These are phyloP conservation scores for Termitomyces sp. DNA, from an alignment of 768 basidiomycete genomes.

Conservation along the genomic window DNA sequence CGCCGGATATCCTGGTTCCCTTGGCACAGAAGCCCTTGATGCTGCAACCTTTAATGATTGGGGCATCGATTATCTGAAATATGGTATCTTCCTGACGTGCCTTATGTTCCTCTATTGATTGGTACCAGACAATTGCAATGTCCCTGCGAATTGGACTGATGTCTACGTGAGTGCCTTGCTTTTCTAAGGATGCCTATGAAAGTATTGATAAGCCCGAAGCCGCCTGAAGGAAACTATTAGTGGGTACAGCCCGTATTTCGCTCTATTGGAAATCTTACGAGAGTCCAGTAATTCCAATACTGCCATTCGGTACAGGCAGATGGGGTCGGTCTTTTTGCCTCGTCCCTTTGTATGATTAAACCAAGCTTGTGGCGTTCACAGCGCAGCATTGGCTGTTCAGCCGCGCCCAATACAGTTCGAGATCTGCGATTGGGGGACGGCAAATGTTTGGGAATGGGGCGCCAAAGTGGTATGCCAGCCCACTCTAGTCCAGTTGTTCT, in stretches of 20 bases:
- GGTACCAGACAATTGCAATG: slow-evolving; percentile 48
- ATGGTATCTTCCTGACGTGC: slow-evolving; percentile 25
- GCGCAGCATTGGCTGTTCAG: slow-evolving; percentile 41
- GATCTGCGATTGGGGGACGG: slow-evolving; percentile 54
- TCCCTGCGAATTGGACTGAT: slow-evolving; percentile 51
- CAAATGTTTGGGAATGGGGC: slow-evolving; percentile 58
- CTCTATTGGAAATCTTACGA: not conserved
- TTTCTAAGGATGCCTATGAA: not conserved
- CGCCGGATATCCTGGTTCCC: slow-evolving; percentile 52
- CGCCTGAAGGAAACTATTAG: slow-evolving; percentile 44
- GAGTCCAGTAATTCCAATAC: slow-evolving; percentile 47
- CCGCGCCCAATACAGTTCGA: slow-evolving; percentile 44
- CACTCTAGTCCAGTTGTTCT: not conserved
- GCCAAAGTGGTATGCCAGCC: slow-evolving; percentile 38
- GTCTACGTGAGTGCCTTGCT: slow-evolving; percentile 23
- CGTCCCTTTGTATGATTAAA: not conserved
- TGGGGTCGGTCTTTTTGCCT: slow-evolving; percentile 36
- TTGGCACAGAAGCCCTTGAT: slow-evolving; percentile 45
- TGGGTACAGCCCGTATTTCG: slow-evolving; percentile 21
- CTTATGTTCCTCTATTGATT: not conserved
- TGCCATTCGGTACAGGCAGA: slow-evolving; percentile 52
- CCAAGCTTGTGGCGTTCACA: slow-evolving; percentile 11
- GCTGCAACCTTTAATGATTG: slow-evolving; percentile 49
- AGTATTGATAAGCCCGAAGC: slow-evolving; percentile 19
- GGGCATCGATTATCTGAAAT: slow-evolving; percentile 58